Conservation (phyloP, 2,329 filamentous ascomycete genomes). For the Aspergillus neoniger region DNA sequence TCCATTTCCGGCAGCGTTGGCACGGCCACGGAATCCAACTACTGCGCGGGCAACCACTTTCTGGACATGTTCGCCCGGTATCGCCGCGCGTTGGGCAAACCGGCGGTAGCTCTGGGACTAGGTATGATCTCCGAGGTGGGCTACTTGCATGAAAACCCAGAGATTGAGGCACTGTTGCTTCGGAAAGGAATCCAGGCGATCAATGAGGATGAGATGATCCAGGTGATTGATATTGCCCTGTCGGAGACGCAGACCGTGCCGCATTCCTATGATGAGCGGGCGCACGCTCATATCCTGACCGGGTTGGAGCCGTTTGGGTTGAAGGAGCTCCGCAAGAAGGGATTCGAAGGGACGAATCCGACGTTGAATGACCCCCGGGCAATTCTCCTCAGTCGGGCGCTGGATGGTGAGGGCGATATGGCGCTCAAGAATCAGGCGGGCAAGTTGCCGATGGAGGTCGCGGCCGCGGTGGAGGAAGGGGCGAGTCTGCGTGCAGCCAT, state of each 20-base stretch:
- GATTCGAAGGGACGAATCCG: neutral
- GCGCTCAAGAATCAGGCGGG: too few relatives aligned
- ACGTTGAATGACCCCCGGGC: constrained; percentile 3
- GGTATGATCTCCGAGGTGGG: constrained; percentile 4
- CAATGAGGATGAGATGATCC: constrained; percentile 9
- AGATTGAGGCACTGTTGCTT: constrained; percentile 8
- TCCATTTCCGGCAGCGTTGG: constrained; percentile 1
- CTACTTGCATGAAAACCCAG: constrained; percentile 1
- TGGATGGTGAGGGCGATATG: too few relatives aligned
- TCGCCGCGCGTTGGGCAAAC: neutral
- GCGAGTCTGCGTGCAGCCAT: too few relatives aligned
- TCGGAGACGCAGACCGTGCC: neutral
- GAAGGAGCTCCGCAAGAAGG: too few relatives aligned
- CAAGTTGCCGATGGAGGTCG: neutral
- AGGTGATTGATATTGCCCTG: constrained; percentile 12
- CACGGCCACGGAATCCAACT: constrained; percentile 3
- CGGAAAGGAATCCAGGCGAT: constrained; percentile 8
- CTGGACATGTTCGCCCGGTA: constrained; percentile 5
- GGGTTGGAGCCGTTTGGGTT: neutral
- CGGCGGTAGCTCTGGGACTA: neutral
- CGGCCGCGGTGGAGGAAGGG: neutral
- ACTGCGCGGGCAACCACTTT: constrained; percentile 2
- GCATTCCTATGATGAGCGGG: neutral
- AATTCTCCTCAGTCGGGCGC: neutral
- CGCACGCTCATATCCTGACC: constrained; percentile 4